Evolutionary conservation across 1,139 yeast genomes (phyloP), one percentile per base, ranked within the genome.

Genomic region (Debaryomycetaceae sp.): DNA sequence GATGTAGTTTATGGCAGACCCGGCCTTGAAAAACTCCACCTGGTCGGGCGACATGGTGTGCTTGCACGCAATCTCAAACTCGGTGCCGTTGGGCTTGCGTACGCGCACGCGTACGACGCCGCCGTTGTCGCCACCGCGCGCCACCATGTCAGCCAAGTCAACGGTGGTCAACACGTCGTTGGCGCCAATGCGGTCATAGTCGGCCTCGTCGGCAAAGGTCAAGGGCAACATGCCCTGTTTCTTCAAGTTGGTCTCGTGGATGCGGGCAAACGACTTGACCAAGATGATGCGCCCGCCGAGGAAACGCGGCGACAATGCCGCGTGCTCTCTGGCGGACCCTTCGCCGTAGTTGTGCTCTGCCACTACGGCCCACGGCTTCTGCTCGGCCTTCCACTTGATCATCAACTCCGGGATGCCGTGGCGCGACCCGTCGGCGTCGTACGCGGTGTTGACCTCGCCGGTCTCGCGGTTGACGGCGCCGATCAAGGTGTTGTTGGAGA

Each of bases 261-360:
- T 91, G 70, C 98, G 83, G 25, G 98, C 98, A 65, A 91, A 91
- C 9, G 96, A 88, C 64, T 91, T 91, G 48, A 88, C 95, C 41
- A 91, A 67, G 42, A 91, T 83, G 43, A 88, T 75, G 34, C 82
- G 65, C 38, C 97, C 98, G 40, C 96, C 96, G 34, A 91, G 70
- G 67, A 83, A 91, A 58, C 94, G 74, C 40, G 98, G 98, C 25
- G 93, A 85, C 51, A 91, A 68, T 4, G 98, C 98, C 33, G 98
- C 98, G 53, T 91, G 98, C 58, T 91, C 98, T 71, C 98, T 83
- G 16, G 98, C 96, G 34, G 96, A 86, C 43, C 98, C 98, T 68
- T 91, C 98, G 60, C 98, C 98, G 50, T 89, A 91, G 64, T 91
- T 91, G 56, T 91, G 96, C 55, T 89, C 98, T 31, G 96, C 98